Conservation (phyloP, 2,329 filamentous ascomycete species). For the Fusarium mundagurra region DNA sequence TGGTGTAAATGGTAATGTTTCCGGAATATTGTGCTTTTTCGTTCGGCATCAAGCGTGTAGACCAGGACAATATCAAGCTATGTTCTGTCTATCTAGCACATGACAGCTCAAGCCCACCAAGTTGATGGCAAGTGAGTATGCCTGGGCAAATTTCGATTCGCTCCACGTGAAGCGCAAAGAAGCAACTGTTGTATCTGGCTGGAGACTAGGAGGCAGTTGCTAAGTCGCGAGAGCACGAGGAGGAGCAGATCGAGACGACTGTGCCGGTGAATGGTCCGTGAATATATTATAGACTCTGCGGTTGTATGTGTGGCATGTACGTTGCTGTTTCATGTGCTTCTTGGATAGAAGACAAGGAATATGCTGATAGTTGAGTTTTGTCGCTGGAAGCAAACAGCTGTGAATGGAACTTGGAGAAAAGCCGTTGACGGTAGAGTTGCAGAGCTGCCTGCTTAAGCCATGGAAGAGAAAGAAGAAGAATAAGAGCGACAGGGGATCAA, state of each 20-base stretch:
- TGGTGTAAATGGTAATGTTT: background rate
- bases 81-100: slow-evolving; percentile 2
- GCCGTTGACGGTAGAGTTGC: slow-evolving; percentile 7
- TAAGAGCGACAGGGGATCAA: slow-evolving; percentile 33
- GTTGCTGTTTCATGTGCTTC: slow-evolving; percentile 1
- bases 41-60: slow-evolving; percentile 12
- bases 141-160: background rate
- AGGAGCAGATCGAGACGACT: slow-evolving; percentile 2
- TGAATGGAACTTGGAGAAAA: background rate
- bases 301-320: slow-evolving; percentile 1
- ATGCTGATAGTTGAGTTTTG: background rate
- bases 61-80: background rate
- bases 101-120: background rate
- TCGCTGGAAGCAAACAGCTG: background rate
- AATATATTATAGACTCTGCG: slow-evolving; percentile 10
- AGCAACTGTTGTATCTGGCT: background rate
- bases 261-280: slow-evolving; percentile 11
- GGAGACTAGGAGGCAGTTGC: background rate
- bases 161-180: background rate
- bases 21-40: background rate
- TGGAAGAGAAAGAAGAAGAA: slow-evolving; percentile 18
- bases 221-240: slow-evolving; percentile 1
- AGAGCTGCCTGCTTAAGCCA: slow-evolving; percentile 18
- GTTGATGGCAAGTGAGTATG: background rate
- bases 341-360: slow-evolving; percentile 2